Evolutionary conservation across 495 filamentous ascomycete species (phyloP).

Genomic region (Paragyromitra xinjiangensis): DNA sequence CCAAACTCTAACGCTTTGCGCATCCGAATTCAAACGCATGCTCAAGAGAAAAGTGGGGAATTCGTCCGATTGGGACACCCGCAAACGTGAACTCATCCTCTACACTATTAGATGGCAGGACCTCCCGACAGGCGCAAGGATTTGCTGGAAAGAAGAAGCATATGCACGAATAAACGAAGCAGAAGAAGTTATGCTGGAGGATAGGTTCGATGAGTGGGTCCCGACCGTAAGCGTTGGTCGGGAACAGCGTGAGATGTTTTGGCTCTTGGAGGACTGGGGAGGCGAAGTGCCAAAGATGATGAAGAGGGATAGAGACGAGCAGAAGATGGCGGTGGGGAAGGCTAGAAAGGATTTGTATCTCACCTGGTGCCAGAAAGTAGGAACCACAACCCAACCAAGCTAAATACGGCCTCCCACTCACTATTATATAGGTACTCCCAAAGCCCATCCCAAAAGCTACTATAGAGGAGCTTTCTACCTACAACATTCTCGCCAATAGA

Average conservation of each 20-base stretch:
- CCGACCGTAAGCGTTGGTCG: conserved; percentile 7
- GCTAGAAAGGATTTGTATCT: conserved; percentile 32
- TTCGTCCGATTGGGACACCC: conserved; percentile 49
- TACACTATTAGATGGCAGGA: conserved; percentile 45
- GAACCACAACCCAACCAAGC: neutral
- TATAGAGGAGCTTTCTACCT: conserved; percentile 29
- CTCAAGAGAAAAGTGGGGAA: conserved; percentile 45
- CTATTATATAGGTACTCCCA: conserved; percentile 31
- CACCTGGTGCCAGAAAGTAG: conserved; percentile 38
- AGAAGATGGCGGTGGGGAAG: conserved; percentile 11
- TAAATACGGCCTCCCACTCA: conserved; percentile 1
- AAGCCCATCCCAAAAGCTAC: conserved; percentile 14
- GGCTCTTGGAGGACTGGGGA: conserved; percentile 44
- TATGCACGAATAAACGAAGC: conserved; percentile 43
- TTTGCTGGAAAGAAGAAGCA: conserved; percentile 44
- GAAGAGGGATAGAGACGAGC: conserved; percentile 37
- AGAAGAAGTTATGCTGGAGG: conserved; percentile 40
- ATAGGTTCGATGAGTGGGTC: conserved; percentile 44
- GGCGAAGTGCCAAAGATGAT: conserved; percentile 37
- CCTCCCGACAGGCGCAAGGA: conserved; percentile 40
- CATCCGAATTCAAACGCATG: conserved; percentile 45
- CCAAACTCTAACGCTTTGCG: conserved; percentile 40
- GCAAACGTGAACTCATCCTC: conserved; percentile 33
- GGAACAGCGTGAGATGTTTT: conserved; percentile 36
- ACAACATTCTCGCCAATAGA: conserved; percentile 16